Evolutionary conservation across 2,329 filamentous ascomycete genomes (phyloP).

Genomic region (Arachnomyces sp.): DNA sequence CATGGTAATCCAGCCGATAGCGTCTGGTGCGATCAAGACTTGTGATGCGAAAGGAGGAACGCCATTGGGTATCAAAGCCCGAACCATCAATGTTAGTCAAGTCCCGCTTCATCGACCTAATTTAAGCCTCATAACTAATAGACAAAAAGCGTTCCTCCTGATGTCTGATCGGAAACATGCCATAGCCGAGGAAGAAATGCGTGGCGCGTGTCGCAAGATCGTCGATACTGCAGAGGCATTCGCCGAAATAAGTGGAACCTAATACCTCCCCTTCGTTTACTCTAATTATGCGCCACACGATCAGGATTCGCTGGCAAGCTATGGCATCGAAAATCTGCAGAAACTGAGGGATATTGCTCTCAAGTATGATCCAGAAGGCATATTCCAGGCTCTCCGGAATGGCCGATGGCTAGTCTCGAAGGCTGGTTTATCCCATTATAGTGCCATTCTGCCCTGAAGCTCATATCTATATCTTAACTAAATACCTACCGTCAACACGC

Average conservation of each 20-base stretch:
- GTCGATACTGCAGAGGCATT: conserved; percentile 8
- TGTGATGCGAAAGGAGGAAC: conserved; percentile 6
- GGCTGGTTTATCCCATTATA: conserved; percentile 16
- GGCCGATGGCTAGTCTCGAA: conserved; percentile 26
- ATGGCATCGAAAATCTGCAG: conserved; percentile 18
- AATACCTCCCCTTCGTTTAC: conserved; percentile 10
- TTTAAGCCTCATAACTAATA: too few species aligned
- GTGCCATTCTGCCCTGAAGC: too few species aligned
- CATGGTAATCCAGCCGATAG: conserved; percentile 10
- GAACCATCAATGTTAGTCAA: conserved; percentile 8
- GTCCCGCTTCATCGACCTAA: too few species aligned
- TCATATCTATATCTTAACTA: too few species aligned
- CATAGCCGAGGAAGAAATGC: conserved; percentile 7
- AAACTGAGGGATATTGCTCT: conserved; percentile 22
- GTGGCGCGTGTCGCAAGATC: conserved; percentile 8
- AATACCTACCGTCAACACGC: too few species aligned
- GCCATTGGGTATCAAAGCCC: conserved; percentile 6
- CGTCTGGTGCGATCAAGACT: conserved; percentile 4
- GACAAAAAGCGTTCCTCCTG: conserved; percentile 9
- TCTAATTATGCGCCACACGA: conserved; percentile 12
- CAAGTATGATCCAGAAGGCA: conserved; percentile 30
- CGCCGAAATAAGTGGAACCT: conserved; percentile 6
- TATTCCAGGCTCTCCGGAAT: conserved; percentile 31
- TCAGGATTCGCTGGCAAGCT: conserved; percentile 10
- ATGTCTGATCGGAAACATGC: conserved; percentile 10